Conservation (phyloP, 1,284 basidiomycete species). For the Papiliotrema fonsecae region DNA sequence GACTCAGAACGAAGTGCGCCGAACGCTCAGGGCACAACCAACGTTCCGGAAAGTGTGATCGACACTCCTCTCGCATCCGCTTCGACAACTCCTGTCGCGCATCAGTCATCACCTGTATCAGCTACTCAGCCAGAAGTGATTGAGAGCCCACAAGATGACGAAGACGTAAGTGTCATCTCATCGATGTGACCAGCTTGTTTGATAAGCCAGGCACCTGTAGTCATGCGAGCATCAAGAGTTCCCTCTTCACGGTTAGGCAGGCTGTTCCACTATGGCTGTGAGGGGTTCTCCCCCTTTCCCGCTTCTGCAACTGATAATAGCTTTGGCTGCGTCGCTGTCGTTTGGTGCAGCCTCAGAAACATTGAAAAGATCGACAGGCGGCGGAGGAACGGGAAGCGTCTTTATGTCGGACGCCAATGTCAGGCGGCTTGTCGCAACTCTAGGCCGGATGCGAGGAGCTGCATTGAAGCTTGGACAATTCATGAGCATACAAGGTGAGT, state of each 20-base stretch:
- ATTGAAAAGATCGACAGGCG: constrained; percentile 43
- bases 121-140: too few relatives aligned
- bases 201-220: constrained; percentile 29
- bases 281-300: constrained; percentile 21
- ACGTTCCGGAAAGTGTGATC: not conserved
- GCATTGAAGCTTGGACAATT: constrained; percentile 97
- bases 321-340: constrained; percentile 50
- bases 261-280: constrained; percentile 87
- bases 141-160: too few relatives aligned
- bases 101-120: too few relatives aligned
- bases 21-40: too few relatives aligned
- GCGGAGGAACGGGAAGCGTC: constrained; percentile 46
- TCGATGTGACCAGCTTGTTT: too few relatives aligned
- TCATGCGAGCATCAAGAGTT: constrained; percentile 52
- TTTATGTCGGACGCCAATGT: constrained; percentile 89
- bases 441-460: constrained; percentile 92
- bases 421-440: constrained; percentile 80
- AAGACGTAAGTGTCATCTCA: constrained; percentile 15
- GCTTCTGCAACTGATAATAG: constrained; percentile 53
- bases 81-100: too few relatives aligned
- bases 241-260: constrained; percentile 82
- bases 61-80: too few relatives aligned
- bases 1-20: too few relatives aligned
- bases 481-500: constrained; percentile 87
- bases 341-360: constrained; percentile 51